Conservation (phyloP, 2,329 filamentous ascomycete species). For the Alternaria sp. region DNA sequence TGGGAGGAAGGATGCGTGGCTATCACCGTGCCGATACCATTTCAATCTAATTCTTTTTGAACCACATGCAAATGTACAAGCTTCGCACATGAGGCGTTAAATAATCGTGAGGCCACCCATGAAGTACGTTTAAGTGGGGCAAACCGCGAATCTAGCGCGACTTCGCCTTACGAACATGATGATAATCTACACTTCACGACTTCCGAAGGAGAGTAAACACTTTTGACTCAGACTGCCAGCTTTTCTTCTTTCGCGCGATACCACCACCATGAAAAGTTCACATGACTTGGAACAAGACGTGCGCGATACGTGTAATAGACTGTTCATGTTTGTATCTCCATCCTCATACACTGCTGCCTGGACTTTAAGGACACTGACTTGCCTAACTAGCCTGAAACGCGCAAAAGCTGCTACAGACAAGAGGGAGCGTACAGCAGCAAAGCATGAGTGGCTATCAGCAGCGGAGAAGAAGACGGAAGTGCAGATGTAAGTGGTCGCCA, state of each 20-base stretch:
- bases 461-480: background rate
- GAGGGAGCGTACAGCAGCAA: background rate
- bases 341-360: background rate
- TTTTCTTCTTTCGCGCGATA: background rate
- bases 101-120: background rate
- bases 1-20: background rate
- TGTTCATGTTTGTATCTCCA: background rate
- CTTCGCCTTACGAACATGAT: background rate
- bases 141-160: background rate
- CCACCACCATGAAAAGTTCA: background rate
- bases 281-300: background rate
- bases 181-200: background rate
- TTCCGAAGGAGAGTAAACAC: background rate
- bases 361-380: background rate
- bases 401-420: background rate
- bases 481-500: background rate
- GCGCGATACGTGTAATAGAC: background rate
- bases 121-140: background rate
- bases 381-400: background rate
- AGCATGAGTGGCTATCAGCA: background rate
- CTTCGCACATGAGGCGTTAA: background rate
- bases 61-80: background rate
- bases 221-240: background rate
- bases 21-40: background rate
- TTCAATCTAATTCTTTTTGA: rapidly evolving